A percentile compares a stretch with the other conserved stretches of the same genome.
These are phyloP conservation scores for Umbilicus rupestris DNA, from an alignment of 164 flowering plant genomes.

Conservation along the genomic window DNA sequence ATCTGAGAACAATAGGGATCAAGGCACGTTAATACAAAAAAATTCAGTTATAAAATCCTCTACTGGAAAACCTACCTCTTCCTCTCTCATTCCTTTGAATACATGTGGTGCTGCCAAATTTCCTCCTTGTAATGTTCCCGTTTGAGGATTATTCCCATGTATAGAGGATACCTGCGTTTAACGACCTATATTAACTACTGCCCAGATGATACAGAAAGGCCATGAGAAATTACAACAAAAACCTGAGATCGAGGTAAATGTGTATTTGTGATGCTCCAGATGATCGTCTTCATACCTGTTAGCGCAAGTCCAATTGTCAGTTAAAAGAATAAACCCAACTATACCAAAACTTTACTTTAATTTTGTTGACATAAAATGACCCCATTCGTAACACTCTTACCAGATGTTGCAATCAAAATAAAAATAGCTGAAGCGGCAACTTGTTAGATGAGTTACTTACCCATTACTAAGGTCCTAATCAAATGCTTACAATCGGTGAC, in stretches of 20 bases:
- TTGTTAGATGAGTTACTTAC: slow-evolving; percentile 29
- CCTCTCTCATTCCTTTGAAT: slow-evolving; percentile 92
- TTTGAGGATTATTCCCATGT: slow-evolving; percentile 56
- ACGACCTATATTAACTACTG: background rate
- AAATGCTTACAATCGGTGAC: slow-evolving; percentile 88
- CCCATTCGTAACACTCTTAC: background rate
- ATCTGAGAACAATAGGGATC: slow-evolving; percentile 36
- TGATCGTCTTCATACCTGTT: slow-evolving; percentile 95
- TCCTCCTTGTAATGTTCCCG: slow-evolving; percentile 48
- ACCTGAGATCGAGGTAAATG: slow-evolving; percentile 88
- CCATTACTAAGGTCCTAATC: slow-evolving; percentile 94
- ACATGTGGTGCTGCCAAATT: slow-evolving; percentile 46
- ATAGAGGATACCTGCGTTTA: slow-evolving; percentile 49
- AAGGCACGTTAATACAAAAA: slow-evolving; percentile 6
- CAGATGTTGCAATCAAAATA: background rate
- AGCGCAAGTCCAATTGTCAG: background rate
- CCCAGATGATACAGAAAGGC: background rate
- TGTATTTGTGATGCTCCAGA: slow-evolving; percentile 96
- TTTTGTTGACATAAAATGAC: background rate
- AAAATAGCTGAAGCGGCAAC: background rate
- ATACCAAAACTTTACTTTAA: background rate
- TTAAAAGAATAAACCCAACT: background rate
- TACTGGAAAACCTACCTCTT: slow-evolving; percentile 53
- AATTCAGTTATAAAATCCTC: background rate
- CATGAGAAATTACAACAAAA: slow-evolving; percentile 7